Evolutionary conservation across 1,139 yeast species (phyloP), one percentile per base, ranked within the genome.

Genomic region (Ogataea hybrid): DNA sequence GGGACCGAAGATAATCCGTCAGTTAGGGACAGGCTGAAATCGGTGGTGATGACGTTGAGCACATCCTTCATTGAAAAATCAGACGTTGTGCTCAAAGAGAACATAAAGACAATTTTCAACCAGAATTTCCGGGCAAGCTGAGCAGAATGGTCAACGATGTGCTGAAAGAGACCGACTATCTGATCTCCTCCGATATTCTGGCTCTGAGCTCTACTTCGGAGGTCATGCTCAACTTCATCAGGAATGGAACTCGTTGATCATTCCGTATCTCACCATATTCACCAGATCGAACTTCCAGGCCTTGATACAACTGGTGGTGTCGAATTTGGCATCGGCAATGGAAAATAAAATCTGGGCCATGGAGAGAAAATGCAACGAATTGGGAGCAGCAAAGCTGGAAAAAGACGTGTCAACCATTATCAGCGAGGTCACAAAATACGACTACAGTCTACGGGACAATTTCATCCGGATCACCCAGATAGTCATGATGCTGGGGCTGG

Each of bases 301-400:
- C 39, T 64, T 87, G 29, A 63, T 86, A 29, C 62, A 73, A 12
- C 58, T 70, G 11, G 65, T 80, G 4, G 80, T 84, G 2, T 75
- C 80, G 7, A 71, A 71, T 28, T 54, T 68, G 15, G 62, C 70
- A 58, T 64, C 80, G 56, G 50, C 73, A 49, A 58, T 81, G 5
- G 96, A 90, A 56, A 73, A 76, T 52, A 81, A 81, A 54, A 68
- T 92, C 31, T 76, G 89, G 77, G 52, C 70, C 4, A 69, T 86
- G 33, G 76, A 82, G 45, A 79, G 79, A 41, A 77, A 74, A 47
- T 79, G 88, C 48, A 89, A 86, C 55, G 95, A 86, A 52, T 66
- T 86, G 37, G 97, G 97, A 0, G 82, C 95, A 0, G 74, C 89
- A 27, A 84, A 82, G 50, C 68, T 94, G 39, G 98, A 94, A 54